Conservation (phyloP, 768 basidiomycete genomes). For the Scleroderma bovista region DNA sequence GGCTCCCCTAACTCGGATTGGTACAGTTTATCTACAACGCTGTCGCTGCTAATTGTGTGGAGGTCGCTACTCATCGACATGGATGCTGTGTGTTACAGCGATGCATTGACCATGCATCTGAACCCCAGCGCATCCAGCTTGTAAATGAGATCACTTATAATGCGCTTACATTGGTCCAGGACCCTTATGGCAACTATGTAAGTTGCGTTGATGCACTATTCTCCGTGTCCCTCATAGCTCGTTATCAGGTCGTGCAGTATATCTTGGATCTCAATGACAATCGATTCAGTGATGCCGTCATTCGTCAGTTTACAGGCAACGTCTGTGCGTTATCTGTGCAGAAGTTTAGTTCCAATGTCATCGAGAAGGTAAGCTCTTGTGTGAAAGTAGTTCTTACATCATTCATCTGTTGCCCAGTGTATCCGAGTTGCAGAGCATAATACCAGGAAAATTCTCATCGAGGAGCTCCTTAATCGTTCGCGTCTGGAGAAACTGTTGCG, state of each 20-base stretch:
- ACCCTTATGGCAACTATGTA: constrained; percentile 92
- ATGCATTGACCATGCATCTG: constrained; percentile 97
- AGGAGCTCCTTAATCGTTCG: constrained; percentile 90
- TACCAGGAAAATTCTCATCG: constrained; percentile 91
- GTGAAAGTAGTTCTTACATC: background rate
- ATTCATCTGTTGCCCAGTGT: constrained; percentile 36
- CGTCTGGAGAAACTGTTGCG: constrained; percentile 93
- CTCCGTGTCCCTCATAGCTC: background rate
- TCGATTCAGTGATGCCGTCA: constrained; percentile 95
- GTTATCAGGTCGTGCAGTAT: constrained; percentile 86
- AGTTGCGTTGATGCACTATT: constrained; percentile 19
- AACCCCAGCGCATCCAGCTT: constrained; percentile 89
- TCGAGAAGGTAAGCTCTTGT: constrained; percentile 70
- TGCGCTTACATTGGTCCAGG: constrained; percentile 94
- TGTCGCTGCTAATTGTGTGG: constrained; percentile 97
- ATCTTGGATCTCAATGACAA: constrained; percentile 98
- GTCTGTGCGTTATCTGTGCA: constrained; percentile 97
- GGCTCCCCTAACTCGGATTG: background rate
- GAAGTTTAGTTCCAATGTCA: constrained; percentile 99
- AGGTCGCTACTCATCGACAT: constrained; percentile 96
- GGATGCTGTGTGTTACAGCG: constrained; percentile 98
- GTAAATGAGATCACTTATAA: constrained; percentile 99
- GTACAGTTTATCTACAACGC: constrained; percentile 96
- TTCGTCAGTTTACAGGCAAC: constrained; percentile 96
- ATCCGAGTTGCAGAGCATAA: constrained; percentile 94